Evolutionary conservation across 371 early-diverging fungal species (phyloP).

Genomic region (Mucor irregularis): DNA sequence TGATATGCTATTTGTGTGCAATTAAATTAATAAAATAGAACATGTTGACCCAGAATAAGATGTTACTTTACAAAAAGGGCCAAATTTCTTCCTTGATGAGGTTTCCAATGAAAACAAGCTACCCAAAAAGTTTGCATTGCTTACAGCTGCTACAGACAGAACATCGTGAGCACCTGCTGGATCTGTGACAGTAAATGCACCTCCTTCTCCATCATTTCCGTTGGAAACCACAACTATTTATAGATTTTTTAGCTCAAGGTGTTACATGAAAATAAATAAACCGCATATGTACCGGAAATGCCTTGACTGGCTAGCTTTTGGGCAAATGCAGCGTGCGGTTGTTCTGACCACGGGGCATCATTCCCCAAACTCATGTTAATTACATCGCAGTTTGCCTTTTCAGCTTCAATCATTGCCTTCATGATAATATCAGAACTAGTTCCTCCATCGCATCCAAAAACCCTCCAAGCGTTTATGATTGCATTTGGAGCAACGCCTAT

Average conservation of each 20-base stretch:
- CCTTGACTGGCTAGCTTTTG: slow-evolving; percentile 42
- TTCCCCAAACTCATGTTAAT: slow-evolving; percentile 77
- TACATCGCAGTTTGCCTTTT: slow-evolving; percentile 54
- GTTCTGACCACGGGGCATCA: slow-evolving; percentile 55
- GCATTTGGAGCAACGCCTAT: slow-evolving; percentile 69
- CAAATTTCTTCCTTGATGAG: not conserved
- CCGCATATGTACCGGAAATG: slow-evolving; percentile 38
- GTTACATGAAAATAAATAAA: not conserved
- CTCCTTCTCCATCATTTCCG: slow-evolving; percentile 64
- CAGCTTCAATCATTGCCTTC: slow-evolving; percentile 64
- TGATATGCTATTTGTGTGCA: not conserved
- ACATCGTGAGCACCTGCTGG: slow-evolving; percentile 56
- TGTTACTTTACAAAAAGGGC: slow-evolving; percentile 10
- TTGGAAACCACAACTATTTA: slow-evolving; percentile 58
- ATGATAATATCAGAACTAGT: slow-evolving; percentile 67
- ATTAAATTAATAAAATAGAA: not conserved
- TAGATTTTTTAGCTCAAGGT: slow-evolving; percentile 38
- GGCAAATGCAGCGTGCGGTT: slow-evolving; percentile 47
- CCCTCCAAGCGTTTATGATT: slow-evolving; percentile 59
- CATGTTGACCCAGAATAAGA: not conserved
- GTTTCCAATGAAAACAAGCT: slow-evolving; percentile 18
- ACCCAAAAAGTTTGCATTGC: slow-evolving; percentile 34
- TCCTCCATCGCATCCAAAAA: slow-evolving; percentile 69
- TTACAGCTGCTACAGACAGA: slow-evolving; percentile 64
- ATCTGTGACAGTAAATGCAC: slow-evolving; percentile 48